phyloP scores from a whole-genome alignment of 2,329 filamentous ascomycete species.

The Pestalotiopsis fici region DNA sequence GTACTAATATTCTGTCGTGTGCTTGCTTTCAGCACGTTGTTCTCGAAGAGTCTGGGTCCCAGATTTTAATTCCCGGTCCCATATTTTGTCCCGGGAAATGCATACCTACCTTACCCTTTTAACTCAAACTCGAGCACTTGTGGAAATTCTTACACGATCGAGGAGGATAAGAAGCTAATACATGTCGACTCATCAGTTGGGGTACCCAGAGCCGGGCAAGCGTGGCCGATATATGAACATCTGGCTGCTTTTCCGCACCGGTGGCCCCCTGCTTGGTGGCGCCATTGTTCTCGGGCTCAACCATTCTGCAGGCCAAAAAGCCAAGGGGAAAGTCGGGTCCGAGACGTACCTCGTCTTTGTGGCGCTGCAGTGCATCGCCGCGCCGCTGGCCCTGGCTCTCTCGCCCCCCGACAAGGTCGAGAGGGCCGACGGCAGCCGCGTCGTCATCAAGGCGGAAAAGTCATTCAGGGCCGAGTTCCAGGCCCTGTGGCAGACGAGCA shows the following conservation, averaged over 20 bases:
- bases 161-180: too few relatives aligned
- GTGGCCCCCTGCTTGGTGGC: conserved; percentile 65
- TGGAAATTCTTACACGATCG: too few relatives aligned
- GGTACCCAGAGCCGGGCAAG: conserved; percentile 71
- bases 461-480: conserved; percentile 59
- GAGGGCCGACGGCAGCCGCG: conserved; percentile 64
- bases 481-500: conserved; percentile 62
- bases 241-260: conserved; percentile 62
- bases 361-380: conserved; percentile 65
- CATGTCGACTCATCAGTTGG: too few relatives aligned
- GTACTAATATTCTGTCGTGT: too few relatives aligned
- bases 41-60: too few relatives aligned
- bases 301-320: conserved; percentile 46
- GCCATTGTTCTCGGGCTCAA: conserved; percentile 73
- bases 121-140: too few relatives aligned
- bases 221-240: conserved; percentile 66
- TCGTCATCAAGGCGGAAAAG: conserved; percentile 63
- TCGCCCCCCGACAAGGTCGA: conserved; percentile 64
- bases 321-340: conserved; percentile 62
- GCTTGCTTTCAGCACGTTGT: too few relatives aligned
- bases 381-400: conserved; percentile 63
- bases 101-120: too few relatives aligned
- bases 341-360: conserved; percentile 72
- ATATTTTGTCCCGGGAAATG: too few relatives aligned
- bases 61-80: too few relatives aligned